Conservation (phyloP, 352 stramenopile species). For the Bremia lactucae region DNA sequence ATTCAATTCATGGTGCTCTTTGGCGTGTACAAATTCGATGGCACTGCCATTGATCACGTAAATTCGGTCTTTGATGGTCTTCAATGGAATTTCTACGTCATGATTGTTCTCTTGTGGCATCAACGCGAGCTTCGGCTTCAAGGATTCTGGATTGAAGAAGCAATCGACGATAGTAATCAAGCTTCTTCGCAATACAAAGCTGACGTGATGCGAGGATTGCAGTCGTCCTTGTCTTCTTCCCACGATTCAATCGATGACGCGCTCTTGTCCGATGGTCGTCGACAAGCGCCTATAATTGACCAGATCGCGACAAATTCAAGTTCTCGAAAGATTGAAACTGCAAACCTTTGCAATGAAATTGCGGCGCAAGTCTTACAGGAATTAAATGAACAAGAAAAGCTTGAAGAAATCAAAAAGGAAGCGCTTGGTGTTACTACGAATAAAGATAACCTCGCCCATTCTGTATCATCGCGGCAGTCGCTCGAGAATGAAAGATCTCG, state of each 20-base stretch:
- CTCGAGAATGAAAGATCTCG: constrained; percentile 10
- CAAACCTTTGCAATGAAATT: constrained; percentile 27
- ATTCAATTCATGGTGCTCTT: constrained; percentile 76
- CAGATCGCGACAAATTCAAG: constrained; percentile 15
- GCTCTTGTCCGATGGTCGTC: constrained; percentile 28
- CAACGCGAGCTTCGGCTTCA: constrained; percentile 65
- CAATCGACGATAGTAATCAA: constrained; percentile 13
- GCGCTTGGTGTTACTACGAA: constrained; percentile 4
- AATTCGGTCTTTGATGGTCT: constrained; percentile 54
- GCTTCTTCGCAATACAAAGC: constrained; percentile 32
- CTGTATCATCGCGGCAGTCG: constrained; percentile 10
- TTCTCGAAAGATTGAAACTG: constrained; percentile 21
- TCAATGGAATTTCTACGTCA: constrained; percentile 80
- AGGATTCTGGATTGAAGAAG: constrained; percentile 56
- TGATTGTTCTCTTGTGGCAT: constrained; percentile 72
- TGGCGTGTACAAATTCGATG: constrained; percentile 83
- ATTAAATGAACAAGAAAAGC: constrained; percentile 32
- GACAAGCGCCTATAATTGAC: constrained; percentile 4
- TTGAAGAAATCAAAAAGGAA: constrained; percentile 22
- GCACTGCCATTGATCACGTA: constrained; percentile 36
- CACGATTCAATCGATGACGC: constrained; percentile 70
- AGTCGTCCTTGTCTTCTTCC: constrained; percentile 44
- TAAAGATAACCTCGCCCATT: constrained; percentile 14
- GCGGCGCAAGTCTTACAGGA: constrained; percentile 38
- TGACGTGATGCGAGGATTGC: constrained; percentile 29